phyloP scores from a whole-genome alignment of 169 alveolate genomes.

The Cryptosporidium ryanae region DNA sequence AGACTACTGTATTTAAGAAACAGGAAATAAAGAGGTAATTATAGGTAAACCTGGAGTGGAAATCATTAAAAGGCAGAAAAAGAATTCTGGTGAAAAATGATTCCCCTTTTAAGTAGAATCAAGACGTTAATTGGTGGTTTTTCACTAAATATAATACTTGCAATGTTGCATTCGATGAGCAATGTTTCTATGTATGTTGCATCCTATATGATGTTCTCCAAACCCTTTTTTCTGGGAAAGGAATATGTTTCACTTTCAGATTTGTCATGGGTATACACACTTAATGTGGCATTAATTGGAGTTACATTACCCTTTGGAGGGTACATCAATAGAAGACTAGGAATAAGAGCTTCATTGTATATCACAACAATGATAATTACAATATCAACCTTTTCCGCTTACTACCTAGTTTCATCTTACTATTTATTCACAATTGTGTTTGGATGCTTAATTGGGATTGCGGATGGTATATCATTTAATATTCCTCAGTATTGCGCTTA shows the following conservation, averaged over 20 bases:
- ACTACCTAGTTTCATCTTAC: constrained; percentile 54
- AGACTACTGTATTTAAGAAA: too few species aligned
- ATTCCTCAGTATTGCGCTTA: constrained; percentile 66
- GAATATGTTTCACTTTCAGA: constrained; percentile 25
- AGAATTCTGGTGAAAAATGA: too few species aligned
- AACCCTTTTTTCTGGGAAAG: neutral
- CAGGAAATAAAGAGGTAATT: too few species aligned
- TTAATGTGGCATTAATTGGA: constrained; percentile 46
- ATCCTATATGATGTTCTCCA: constrained; percentile 40
- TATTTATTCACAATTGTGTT: constrained; percentile 21
- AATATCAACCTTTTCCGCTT: constrained; percentile 30
- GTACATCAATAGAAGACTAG: constrained; percentile 23
- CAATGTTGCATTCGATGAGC: constrained; percentile 69
- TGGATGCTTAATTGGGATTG: constrained; percentile 66
- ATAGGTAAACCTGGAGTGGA: too few species aligned
- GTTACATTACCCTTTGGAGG: constrained; percentile 60
- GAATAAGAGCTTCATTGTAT: constrained; percentile 31
- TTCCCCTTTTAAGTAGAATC: neutral
- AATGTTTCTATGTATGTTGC: constrained; percentile 67
- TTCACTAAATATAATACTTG: constrained; percentile 47
- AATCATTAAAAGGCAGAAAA: too few species aligned
- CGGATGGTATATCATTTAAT: constrained; percentile 63
- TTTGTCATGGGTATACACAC: constrained; percentile 70
- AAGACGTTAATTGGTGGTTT: constrained; percentile 55
- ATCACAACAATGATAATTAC: constrained; percentile 12